Base-by-base conservation (phyloP, 164 flowering plant species). In the Dillenia turbinata region DNA sequence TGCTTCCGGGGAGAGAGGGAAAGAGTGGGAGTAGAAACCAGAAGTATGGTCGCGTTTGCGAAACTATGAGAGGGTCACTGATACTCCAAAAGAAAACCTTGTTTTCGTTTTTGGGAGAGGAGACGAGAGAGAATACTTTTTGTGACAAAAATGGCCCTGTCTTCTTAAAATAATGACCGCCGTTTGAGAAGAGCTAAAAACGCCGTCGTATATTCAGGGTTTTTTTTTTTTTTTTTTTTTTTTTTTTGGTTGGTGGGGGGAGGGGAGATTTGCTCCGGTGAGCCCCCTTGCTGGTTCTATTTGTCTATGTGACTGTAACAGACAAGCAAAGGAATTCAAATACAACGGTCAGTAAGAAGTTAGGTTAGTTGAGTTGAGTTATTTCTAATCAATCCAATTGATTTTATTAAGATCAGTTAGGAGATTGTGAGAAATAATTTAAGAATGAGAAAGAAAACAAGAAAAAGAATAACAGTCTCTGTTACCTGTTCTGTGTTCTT, bases 181-280 rank as follows among this genome's bases (percentile, higher is more conserved):
- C 0, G 40, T 26, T 26, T 26, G 40, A 33, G 61, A 58, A 11
- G 14, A 58, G 16, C 49, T 49, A 16, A 15, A 14, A 47, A 58
- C 40, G 40, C 47, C 22, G n/a, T 47, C 13, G 9, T 45, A 12
- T 51, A 14, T 46, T 17, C 46, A 43, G 15, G 33, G 40, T 13
- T n/a, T 12, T 49, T 59, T 48, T 22, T 12, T 51, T 47, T 49
- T 10, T 48, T 52, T 52, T 59, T 44, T 6, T 40, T 51, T 26
- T 24, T 59, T 24, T 48, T 43, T 12, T 15, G 45, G 5, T 61
- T 54, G 8, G 22, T 12, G 9, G 54, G 6, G 11, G 22, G 46
- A 6, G 8, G 13, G 7, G 53, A 9, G 59, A 68, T 62, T 48
- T 58, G 46, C 13, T 60, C 51, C 46, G 17, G 47, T 47, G 44